Evolutionary conservation across 2,329 filamentous ascomycete species (phyloP).

Genomic region (Beauveria varroae): DNA sequence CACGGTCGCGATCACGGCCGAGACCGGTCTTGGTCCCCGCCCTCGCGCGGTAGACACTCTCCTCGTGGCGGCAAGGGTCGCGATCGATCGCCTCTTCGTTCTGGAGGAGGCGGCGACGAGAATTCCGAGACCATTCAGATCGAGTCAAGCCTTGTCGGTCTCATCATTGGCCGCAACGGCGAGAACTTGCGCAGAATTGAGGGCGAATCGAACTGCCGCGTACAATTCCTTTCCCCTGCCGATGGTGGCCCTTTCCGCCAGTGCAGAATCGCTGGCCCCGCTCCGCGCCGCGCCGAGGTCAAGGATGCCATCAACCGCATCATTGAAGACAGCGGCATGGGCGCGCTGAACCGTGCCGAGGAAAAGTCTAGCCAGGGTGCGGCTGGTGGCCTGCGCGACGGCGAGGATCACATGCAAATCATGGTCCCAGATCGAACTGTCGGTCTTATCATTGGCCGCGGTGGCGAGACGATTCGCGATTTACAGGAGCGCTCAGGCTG

Average conservation of each 20-base stretch:
- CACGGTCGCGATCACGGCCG: slow-evolving; percentile 41
- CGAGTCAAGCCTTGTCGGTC: slow-evolving; percentile 76
- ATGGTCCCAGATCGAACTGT: slow-evolving; percentile 94
- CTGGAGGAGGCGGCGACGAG: slow-evolving; percentile 47
- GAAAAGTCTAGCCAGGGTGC: slow-evolving; percentile 32
- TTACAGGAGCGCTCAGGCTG: slow-evolving; percentile 88
- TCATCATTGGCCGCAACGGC: slow-evolving; percentile 85
- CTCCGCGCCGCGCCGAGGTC: slow-evolving; percentile 65
- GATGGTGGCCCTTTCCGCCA: slow-evolving; percentile 69
- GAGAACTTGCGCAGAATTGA: slow-evolving; percentile 85
- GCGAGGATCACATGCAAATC: slow-evolving; percentile 82
- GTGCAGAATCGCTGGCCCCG: slow-evolving; percentile 76
- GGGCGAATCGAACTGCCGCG: slow-evolving; percentile 70
- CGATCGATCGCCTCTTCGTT: slow-evolving; percentile 51
- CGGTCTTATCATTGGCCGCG: slow-evolving; percentile 87
- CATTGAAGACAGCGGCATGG: slow-evolving; percentile 65
- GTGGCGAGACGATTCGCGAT: slow-evolving; percentile 87
- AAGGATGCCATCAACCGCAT: slow-evolving; percentile 80
- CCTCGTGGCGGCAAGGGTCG: slow-evolving; percentile 47
- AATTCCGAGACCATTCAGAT: slow-evolving; percentile 78
- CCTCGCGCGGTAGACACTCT: slow-evolving; percentile 51
- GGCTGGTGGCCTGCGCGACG: slow-evolving; percentile 55
- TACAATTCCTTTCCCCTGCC: slow-evolving; percentile 77
- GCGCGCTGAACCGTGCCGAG: slow-evolving; percentile 37
- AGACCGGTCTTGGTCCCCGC: slow-evolving; percentile 58